These are phyloP conservation scores for Annulohypoxylon stygium DNA, from an alignment of 495 filamentous ascomycete species.

Conservation along the genomic window DNA sequence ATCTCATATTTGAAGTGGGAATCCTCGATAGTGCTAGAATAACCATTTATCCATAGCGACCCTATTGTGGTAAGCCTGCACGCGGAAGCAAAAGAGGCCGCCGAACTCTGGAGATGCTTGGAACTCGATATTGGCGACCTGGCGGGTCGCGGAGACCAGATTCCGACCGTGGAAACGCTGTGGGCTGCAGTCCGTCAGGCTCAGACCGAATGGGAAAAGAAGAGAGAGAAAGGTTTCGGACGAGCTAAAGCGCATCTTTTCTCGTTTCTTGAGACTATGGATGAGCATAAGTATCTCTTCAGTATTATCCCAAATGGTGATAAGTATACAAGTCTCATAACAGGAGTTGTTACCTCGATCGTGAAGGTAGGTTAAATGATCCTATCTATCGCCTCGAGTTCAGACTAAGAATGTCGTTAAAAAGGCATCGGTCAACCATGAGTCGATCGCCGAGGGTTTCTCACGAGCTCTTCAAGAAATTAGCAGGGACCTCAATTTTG, in stretches of 20 bases:
- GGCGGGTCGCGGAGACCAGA: not conserved
- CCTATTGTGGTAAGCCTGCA: not conserved
- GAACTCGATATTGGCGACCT: not conserved
- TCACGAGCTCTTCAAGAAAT: constrained; percentile 4
- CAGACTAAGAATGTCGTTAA: not conserved
- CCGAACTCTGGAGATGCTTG: not conserved
- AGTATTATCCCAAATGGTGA: constrained; percentile 3
- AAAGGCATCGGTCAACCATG: constrained; percentile 1
- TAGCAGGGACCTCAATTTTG: not conserved
- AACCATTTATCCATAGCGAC: not conserved
- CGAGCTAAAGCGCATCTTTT: constrained; percentile 2
- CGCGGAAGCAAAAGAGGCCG: not conserved
- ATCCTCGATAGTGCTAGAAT: not conserved
- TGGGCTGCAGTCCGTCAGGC: not conserved
- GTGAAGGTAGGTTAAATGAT: not conserved
- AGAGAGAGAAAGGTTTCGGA: not conserved
- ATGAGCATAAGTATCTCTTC: constrained; percentile 7
- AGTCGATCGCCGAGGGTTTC: not conserved
- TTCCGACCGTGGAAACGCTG: not conserved
- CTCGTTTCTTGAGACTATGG: constrained; percentile 5
- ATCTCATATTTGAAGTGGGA: not conserved
- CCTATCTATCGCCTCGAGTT: not conserved
- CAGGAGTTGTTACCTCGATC: not conserved
- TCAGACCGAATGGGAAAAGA: not conserved
- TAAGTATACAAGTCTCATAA: constrained; percentile 2